Percentiles rank a stretch among this genome's conserved stretches.
Conservation (phyloP, 306 rosid species). For the Malus sylvestris region DNA sequence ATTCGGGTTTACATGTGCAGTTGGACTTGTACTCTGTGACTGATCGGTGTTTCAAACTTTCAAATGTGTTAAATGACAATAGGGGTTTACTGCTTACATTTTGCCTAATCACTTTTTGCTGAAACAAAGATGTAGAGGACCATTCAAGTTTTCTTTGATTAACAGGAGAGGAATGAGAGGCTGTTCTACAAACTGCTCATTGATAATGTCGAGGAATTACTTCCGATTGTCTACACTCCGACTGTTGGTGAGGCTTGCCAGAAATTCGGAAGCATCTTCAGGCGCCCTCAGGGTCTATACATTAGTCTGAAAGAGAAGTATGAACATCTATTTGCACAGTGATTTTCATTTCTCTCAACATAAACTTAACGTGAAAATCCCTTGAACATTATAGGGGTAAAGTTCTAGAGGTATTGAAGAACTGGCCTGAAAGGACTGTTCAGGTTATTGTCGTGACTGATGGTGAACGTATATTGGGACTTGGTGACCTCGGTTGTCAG, state of each 20-base stretch:
- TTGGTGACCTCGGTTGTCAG: constrained; percentile 99
- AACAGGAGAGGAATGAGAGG: constrained; percentile 90
- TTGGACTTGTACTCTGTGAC: background rate
- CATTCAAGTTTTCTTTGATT: constrained; percentile 8
- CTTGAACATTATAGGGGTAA: constrained; percentile 53
- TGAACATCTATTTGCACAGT: background rate
- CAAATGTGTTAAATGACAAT: background rate
- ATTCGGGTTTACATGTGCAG: background rate
- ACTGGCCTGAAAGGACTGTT: constrained; percentile 84
- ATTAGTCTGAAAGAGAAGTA: constrained; percentile 95
- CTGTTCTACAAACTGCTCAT: constrained; percentile 79
- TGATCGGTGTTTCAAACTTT: background rate
- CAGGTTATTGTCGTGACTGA: constrained; percentile 94
- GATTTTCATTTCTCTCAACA: constrained; percentile 1
- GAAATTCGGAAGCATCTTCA: constrained; percentile 91
- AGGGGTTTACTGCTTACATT: too few relatives aligned
- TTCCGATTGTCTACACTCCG: constrained; percentile 87
- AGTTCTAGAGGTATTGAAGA: constrained; percentile 88
- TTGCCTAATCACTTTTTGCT: too few relatives aligned
- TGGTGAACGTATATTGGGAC: constrained; percentile 94
- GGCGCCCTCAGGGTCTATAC: constrained; percentile 97
- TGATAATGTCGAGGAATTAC: constrained; percentile 82
- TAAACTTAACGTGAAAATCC: background rate
- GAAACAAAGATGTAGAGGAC: background rate
- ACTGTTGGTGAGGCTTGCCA: constrained; percentile 96